phyloP scores from a whole-genome alignment of 2,329 filamentous ascomycete genomes.

The Ceratocystiopsis sp. region DNA sequence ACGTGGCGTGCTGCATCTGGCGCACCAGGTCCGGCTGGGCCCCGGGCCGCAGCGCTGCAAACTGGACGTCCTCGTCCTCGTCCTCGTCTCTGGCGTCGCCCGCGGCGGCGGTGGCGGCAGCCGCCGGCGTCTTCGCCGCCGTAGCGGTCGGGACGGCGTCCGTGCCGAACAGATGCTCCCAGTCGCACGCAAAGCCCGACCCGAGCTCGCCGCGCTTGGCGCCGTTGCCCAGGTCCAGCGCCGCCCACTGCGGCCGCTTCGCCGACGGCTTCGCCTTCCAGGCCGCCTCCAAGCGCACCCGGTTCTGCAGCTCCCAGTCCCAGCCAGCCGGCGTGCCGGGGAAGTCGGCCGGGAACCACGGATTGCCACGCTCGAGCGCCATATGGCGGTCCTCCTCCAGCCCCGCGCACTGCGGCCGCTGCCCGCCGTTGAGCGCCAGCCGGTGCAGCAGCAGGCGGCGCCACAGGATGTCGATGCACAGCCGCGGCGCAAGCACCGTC shows the following conservation, averaged over 20 bases:
- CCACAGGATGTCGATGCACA: slow-evolving; percentile 75
- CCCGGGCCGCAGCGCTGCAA: slow-evolving; percentile 2
- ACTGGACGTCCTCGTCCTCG: slow-evolving; percentile 1
- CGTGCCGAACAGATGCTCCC: slow-evolving; percentile 46
- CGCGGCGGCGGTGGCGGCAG: not conserved
- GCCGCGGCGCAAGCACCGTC: slow-evolving; percentile 81
- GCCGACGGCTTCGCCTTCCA: slow-evolving; percentile 72
- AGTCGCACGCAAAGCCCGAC: slow-evolving; percentile 68
- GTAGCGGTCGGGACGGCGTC: slow-evolving; percentile 4
- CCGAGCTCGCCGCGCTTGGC: slow-evolving; percentile 65
- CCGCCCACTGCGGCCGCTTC: slow-evolving; percentile 60
- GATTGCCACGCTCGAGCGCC: slow-evolving; percentile 56
- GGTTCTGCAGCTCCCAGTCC: slow-evolving; percentile 57
- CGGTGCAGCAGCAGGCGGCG: slow-evolving; percentile 70
- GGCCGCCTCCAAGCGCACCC: slow-evolving; percentile 35
- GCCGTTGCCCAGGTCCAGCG: slow-evolving; percentile 54
- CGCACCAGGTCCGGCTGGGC: slow-evolving; percentile 4
- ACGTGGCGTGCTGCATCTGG: slow-evolving; percentile 7
- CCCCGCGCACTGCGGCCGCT: slow-evolving; percentile 60
- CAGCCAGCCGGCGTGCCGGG: slow-evolving; percentile 65
- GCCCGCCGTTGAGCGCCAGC: slow-evolving; percentile 53
- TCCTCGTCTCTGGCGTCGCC: not conserved
- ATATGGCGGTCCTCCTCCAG: slow-evolving; percentile 65
- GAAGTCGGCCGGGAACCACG: slow-evolving; percentile 79
- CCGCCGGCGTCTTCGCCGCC: not conserved